Base-by-base conservation (phyloP, 371 early-diverging fungal species). In the Blakeslea trispora region DNA sequence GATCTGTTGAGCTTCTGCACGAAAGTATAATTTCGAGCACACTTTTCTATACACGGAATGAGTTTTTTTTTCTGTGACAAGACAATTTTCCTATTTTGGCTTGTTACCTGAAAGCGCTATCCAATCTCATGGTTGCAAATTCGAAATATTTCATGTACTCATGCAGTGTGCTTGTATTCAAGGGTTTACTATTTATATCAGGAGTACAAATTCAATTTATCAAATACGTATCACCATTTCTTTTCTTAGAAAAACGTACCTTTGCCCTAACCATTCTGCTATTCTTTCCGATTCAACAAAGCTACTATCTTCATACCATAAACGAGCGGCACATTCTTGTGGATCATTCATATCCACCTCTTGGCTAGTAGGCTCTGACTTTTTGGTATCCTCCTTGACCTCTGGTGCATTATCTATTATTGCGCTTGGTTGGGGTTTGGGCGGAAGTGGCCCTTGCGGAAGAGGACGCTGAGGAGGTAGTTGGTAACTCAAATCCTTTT, bases 1-100 rank as follows among this genome's bases (percentile, higher is more conserved):
- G 28, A 95, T 88, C 54, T 89, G 85, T 70, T 97, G 97, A 6
- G 95, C 87, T 71, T 97, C 97, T 14, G 92, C 97, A 45, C 87
- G 89, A 57, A 97, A 75, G 19, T 86, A 85, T 5, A 95, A 74
- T 31, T 91, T 87, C 19, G 81, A 77, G 55, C 94, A 93, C 41
- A 95, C 69, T 37, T 72, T 82, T 54, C 77, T 74, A 55, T 35
- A 45, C 34, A 18, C 18, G 22, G 24, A 41, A 23, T 21, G 17
- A 40, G 35, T 39, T n/a, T 28, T 18, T 28, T 39, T n/a, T 28
- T 18, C 19, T 15, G 10, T 63, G 22, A 31, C 39, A 22, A 44
- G 17, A 42, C 13, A 8, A 1, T 22, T 24, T 22, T 5, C 28
- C 7, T 3, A 28, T 28, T 28, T 28, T 28, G 7, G 28, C 9